Percentiles rank a stretch among this genome's conserved stretches.
phyloP scores from a whole-genome alignment of 2,329 filamentous ascomycete genomes.

The Elsinoe arachidis region DNA sequence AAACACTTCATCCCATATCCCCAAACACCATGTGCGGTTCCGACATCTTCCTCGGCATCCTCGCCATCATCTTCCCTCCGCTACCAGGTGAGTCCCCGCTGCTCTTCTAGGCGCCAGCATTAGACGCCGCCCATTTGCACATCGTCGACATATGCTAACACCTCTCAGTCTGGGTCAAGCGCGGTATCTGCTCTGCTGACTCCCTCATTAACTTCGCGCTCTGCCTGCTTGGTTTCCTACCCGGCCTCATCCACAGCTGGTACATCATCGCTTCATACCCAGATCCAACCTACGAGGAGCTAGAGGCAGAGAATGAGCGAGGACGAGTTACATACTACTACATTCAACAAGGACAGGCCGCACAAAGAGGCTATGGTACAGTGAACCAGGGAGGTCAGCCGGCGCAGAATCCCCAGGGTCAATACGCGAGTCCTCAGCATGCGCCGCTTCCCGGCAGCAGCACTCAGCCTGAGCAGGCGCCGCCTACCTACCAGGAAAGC shows the following conservation, averaged over 20 bases:
- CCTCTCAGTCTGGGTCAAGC: conserved; percentile 82
- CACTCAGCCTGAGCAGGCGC: conserved; percentile 41
- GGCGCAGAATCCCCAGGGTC: conserved; percentile 26
- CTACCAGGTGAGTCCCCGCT: conserved; percentile 42
- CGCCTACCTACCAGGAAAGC: conserved; percentile 84
- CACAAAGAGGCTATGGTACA: conserved; percentile 32
- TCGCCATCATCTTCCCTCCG: conserved; percentile 54
- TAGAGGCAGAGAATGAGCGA: conserved; percentile 49
- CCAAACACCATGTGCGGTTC: conserved; percentile 46
- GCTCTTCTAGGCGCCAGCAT: background rate
- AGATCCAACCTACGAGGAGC: conserved; percentile 55
- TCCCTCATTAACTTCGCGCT: conserved; percentile 93
- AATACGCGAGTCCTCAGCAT: conserved; percentile 29
- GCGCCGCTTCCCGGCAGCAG: conserved; percentile 31
- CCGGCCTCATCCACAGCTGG: conserved; percentile 89
- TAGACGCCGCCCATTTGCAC: conserved; percentile 13
- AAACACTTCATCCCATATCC: background rate
- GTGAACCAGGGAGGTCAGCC: conserved; percentile 24
- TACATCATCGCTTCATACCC: conserved; percentile 94
- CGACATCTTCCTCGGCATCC: conserved; percentile 52
- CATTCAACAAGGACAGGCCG: conserved; percentile 32
- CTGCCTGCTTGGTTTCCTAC: conserved; percentile 53
- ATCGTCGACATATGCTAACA: background rate
- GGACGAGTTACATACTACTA: conserved; percentile 67
- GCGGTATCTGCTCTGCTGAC: conserved; percentile 85